A percentile compares a stretch with the other conserved stretches of the same genome.
phyloP scores from a whole-genome alignment of 306 rosid genomes.

The Cucurbita pepo region DNA sequence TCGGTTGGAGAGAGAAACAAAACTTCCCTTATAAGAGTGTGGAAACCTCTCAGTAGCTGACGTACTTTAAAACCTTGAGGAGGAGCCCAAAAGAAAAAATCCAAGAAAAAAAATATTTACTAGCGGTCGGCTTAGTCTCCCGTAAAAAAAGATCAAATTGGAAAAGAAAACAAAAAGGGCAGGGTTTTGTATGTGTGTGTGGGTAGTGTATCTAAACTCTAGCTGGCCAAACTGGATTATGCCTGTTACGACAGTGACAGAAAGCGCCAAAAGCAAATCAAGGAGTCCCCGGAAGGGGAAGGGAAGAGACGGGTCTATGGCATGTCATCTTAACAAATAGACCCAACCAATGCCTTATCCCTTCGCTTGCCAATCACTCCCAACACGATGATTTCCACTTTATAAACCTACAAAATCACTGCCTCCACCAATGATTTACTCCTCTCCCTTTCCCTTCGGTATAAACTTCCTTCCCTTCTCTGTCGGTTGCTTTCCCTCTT shows the following conservation, averaged over 20 bases:
- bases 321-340: background rate
- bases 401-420: background rate
- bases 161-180: background rate
- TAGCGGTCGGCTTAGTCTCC: no score
- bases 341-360: background rate
- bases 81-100: no score
- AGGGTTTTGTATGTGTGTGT: no score
- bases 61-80: no score
- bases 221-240: background rate
- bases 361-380: background rate
- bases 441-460: background rate
- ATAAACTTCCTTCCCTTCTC: background rate
- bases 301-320: background rate
- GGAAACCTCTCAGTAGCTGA: no score
- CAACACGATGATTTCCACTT: background rate
- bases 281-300: background rate
- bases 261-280: background rate
- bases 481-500: background rate
- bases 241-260: background rate
- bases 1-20: no score
- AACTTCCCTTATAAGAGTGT: no score
- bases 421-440: background rate
- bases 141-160: background rate
- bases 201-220: no score
- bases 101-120: no score